Evolutionary conservation across 495 filamentous ascomycete species (phyloP), one percentile per base, ranked within the genome.

Genomic region (Chaetomium fimeti): DNA sequence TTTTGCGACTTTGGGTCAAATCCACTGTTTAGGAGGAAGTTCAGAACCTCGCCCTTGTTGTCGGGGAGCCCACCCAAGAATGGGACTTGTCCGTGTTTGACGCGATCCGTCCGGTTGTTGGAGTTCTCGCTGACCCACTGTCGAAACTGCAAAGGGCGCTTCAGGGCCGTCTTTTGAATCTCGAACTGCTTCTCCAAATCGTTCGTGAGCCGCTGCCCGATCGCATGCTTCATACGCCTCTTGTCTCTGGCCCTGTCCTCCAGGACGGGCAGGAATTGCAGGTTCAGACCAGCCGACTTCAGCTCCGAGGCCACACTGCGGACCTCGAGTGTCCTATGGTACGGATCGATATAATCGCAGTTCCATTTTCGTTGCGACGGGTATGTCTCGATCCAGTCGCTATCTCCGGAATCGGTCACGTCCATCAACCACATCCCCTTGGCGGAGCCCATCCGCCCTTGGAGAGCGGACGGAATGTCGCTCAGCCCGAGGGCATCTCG

Each of bases 361-460:
- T 83, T 72, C 71, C 94, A 93, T 65, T 98, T 98, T 8, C 86
- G 70, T 65, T 98, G 93, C 0, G 89, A 93, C 6, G 86, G 81
- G 3, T 84, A 88, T 8, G 95, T 87, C 61, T 91, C 85, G 60
- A 97, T 91, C 88, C 89, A 96, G 11, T 82, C 76, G 0, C 79
- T 71, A 38, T 74, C 70, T 9, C 60, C 66, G 4, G 72, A 71
- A 63, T 82, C 78, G 8, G 61, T 77, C 11, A 79, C 79, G 66
- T 88, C 86, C 18, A 93, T 81, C 75, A 93, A 85, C 93, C 93
- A 97, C 47, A 97, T 77, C 3, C 94, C 94, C 74, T 98, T 97
- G 1, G 91, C 90, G 7, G 89, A 87, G 3, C 87, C 89, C 64
- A 98, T 86, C 47, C 93, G 82, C 13, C 81, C 93, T 76, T 97